phyloP scores from a whole-genome alignment of 1,284 basidiomycete genomes.

The Phellinidium pouzarii region DNA sequence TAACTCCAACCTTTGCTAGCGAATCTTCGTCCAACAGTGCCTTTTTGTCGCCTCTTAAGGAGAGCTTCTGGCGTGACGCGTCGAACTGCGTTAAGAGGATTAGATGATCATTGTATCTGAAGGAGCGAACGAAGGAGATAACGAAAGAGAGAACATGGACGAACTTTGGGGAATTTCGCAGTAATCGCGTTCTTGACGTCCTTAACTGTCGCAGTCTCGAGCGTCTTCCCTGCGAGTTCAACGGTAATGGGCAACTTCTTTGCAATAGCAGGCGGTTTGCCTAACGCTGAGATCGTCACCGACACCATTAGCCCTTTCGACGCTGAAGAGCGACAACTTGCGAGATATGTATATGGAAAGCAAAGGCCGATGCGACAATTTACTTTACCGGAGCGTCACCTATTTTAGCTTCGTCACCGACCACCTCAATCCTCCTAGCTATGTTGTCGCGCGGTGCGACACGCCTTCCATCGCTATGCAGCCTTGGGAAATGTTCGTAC shows the following conservation, averaged over 20 bases:
- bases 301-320: constrained; percentile 42
- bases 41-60: constrained; percentile 53
- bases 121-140: background rate
- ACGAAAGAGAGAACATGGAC: constrained; percentile 21
- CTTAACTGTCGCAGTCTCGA: constrained; percentile 43
- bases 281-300: constrained; percentile 46
- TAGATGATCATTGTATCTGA: background rate
- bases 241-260: constrained; percentile 50
- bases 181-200: constrained; percentile 57
- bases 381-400: too few species aligned
- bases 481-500: background rate
- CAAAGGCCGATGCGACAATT: too few species aligned
- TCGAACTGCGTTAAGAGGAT: constrained; percentile 47
- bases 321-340: too few species aligned
- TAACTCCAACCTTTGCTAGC: constrained; percentile 51
- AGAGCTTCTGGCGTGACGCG: constrained; percentile 65
- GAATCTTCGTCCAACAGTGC: constrained; percentile 57
- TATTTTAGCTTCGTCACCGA: too few species aligned
- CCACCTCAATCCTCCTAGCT: too few species aligned
- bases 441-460: background rate
- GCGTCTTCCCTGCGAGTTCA: constrained; percentile 41
- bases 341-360: too few species aligned
- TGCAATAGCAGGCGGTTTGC: constrained; percentile 39
- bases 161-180: constrained; percentile 53
- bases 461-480: background rate